A percentile compares a stretch with the other conserved stretches of the same genome.
These are phyloP conservation scores for Gnomoniopsis sp. DNA, from an alignment of 2,329 filamentous ascomycete species.

Conservation along the genomic window DNA sequence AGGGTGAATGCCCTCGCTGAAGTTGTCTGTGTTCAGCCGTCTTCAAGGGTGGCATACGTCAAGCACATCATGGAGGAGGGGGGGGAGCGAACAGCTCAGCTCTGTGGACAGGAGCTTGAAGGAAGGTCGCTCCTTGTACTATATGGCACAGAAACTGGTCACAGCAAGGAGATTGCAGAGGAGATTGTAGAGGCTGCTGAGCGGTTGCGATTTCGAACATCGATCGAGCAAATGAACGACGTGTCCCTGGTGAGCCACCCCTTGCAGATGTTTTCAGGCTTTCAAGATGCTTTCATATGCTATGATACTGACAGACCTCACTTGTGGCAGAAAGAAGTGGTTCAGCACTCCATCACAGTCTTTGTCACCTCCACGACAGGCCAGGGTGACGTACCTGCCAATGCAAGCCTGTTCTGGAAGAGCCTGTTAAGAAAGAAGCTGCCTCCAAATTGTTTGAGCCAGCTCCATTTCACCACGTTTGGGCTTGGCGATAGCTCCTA, in stretches of 20 bases:
- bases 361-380: constrained; percentile 90
- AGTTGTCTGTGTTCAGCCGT: no score
- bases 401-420: constrained; percentile 80
- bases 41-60: no score
- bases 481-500: constrained; percentile 95
- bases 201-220: constrained; percentile 73
- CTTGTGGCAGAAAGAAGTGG: constrained; percentile 43
- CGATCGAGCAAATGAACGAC: constrained; percentile 73
- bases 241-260: constrained; percentile 66
- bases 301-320: constrained; percentile 18
- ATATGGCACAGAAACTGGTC: constrained; percentile 94
- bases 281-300: not conserved
- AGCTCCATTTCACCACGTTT: constrained; percentile 77
- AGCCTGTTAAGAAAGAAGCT: constrained; percentile 77
- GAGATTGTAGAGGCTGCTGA: constrained; percentile 74
- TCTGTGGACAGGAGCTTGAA: constrained; percentile 19
- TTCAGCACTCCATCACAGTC: constrained; percentile 59
- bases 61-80: constrained; percentile 4
- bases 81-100: not conserved
- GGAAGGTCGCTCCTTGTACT: constrained; percentile 62
- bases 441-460: constrained; percentile 63
- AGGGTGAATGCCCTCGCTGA: no score
- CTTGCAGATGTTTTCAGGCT: not conserved
- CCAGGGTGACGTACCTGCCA: constrained; percentile 87
- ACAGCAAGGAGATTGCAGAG: constrained; percentile 85